Percentiles rank a stretch among this genome's conserved stretches.
These are phyloP conservation scores for Pholiota molesta DNA, from an alignment of 768 basidiomycete genomes.

Conservation along the genomic window DNA sequence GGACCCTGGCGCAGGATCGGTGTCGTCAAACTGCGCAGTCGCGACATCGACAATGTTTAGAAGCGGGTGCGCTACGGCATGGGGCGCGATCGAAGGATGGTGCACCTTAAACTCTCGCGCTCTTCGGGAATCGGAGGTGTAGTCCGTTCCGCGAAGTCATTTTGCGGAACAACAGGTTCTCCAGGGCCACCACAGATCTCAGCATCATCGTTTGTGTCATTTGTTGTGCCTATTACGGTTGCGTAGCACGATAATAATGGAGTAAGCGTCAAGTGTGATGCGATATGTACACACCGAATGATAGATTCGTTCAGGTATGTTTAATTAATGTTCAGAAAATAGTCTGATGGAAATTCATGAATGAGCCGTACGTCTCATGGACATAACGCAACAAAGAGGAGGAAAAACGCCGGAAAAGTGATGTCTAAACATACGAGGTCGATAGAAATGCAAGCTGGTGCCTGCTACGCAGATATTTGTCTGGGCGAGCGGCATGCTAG, in stretches of 20 bases:
- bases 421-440: too few species aligned
- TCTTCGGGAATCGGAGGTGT: not conserved
- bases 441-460: too few species aligned
- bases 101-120: not conserved
- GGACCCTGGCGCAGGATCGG: not conserved
- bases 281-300: not conserved
- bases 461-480: too few species aligned
- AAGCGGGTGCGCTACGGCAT: not conserved
- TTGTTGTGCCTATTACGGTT: not conserved
- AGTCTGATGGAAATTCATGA: not conserved
- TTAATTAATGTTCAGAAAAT: not conserved
- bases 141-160: not conserved
- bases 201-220: not conserved
- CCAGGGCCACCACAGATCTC: not conserved
- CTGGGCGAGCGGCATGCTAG: too few species aligned
- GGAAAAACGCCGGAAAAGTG: too few species aligned
- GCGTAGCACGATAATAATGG: not conserved
- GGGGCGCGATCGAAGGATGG: not conserved
- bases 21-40: not conserved
- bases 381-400: not conserved
- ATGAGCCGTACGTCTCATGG: not conserved
- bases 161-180: not conserved
- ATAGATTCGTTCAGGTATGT: slow-evolving; percentile 1
- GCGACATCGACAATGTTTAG: not conserved
- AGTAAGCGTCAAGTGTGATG: not conserved